Evolutionary conservation across 176 grass and related monocot genomes (phyloP).

Genomic region (Melocanna baccifera): DNA sequence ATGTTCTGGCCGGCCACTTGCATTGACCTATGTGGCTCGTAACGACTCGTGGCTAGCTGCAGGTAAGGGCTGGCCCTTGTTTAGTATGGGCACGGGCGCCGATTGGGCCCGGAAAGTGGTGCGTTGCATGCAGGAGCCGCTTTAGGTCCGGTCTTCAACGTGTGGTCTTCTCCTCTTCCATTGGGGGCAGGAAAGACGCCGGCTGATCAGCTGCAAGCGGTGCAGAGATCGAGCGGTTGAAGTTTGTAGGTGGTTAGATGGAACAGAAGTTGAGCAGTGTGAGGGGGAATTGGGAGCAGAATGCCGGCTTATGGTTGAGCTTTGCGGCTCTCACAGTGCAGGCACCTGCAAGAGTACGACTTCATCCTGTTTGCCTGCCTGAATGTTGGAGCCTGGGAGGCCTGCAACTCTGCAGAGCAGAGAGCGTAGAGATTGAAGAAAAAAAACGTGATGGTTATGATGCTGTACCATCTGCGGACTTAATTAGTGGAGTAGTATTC

Average conservation of each 20-base stretch:
- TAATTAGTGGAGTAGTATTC: background rate
- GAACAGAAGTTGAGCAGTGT: background rate
- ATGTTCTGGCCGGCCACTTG: slow-evolving; percentile 3
- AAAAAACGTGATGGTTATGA: background rate
- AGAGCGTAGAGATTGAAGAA: background rate
- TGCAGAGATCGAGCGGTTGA: background rate
- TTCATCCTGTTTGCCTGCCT: background rate
- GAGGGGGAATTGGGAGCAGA: background rate
- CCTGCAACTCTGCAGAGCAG: background rate
- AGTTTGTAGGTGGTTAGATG: background rate
- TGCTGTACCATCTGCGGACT: background rate
- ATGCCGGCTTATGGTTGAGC: background rate
- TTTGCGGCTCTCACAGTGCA: background rate
- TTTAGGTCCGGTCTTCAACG: background rate
- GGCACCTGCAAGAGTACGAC: too few species aligned
- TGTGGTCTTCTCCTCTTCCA: background rate
- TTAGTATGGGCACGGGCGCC: background rate
- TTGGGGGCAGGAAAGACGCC: background rate
- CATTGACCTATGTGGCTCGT: background rate
- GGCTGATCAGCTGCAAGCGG: background rate
- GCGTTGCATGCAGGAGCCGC: background rate
- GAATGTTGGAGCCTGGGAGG: background rate
- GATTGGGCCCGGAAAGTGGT: slow-evolving; percentile 8
- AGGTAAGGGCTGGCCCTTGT: background rate
- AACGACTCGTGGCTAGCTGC: slow-evolving; percentile 3